Base-by-base conservation (phyloP, 306 rosid species). In the Benincasa hispida region DNA sequence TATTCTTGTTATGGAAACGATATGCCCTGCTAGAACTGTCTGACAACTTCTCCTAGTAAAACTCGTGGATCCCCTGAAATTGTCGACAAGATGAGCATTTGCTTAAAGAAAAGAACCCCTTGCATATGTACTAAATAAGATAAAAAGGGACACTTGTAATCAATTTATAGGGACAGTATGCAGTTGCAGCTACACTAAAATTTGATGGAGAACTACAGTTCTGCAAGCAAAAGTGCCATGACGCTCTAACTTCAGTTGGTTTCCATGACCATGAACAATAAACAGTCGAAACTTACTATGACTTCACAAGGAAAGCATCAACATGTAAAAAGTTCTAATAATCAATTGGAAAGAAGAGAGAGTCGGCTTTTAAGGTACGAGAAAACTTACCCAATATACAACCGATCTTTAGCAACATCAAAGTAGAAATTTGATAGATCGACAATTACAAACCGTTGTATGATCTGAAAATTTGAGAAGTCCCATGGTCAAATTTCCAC, bases 371-470 rank as follows among this genome's bases (percentile, higher is more conserved):
- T 10, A 35, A 65, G 75, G 53, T 32, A 66, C 41, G 14, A 48
- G 85, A 42, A 77, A 67, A 67, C 65, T 80, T 86, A 94, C 99
- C 99, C 97, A 70, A 92, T 96, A 76, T 94, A 94, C 69, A 94
- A 93, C 56, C 99, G 99, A 87, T 94, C 99, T 91, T 94, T 94
- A 75, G 97, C 97, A 57, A 90, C 92, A 81, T 94, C 99, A 51
- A 94, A 87, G 79, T 94, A 94, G 87, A 94, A 94, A 80, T 87
- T 94, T 62, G 99, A 94, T 48, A 94, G 88, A 90, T 92, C 99
- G 79, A 94, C 95, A 68, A 94, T 89, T 77, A 90, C 95, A 81
- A 94, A 94, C 83, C 96, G 87, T 88, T 94, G 99, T 74, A 92
- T 84, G 81, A 88, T 88, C 99, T 94, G 97, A 66, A 37, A 84